A percentile compares a stretch with the other conserved stretches of the same genome.
Evolutionary conservation across 805 yeast species (phyloP).

Genomic region (Candida orba): DNA sequence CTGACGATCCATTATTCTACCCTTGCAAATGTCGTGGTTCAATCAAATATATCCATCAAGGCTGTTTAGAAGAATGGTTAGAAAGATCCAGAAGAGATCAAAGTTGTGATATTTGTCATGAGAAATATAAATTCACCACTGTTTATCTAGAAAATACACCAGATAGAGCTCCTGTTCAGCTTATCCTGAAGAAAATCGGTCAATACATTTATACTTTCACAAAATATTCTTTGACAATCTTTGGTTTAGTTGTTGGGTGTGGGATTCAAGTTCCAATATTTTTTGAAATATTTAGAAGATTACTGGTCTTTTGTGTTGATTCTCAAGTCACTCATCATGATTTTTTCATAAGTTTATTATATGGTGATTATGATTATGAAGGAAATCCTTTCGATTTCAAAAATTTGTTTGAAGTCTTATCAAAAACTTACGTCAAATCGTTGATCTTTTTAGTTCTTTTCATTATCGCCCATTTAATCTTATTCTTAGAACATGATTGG

Average conservation of each 20-base stretch:
- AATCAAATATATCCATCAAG: constrained; percentile 88
- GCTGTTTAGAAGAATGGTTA: constrained; percentile 86
- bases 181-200: constrained; percentile 37
- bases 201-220: constrained; percentile 13
- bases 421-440: constrained; percentile 20
- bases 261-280: constrained; percentile 49
- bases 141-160: constrained; percentile 65
- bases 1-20: constrained; percentile 70
- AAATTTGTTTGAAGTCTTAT: constrained; percentile 6
- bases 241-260: constrained; percentile 31
- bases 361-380: constrained; percentile 12
- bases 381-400: constrained; percentile 13
- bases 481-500: constrained; percentile 62
- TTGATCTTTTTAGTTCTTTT: constrained; percentile 32
- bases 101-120: constrained; percentile 84
- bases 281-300: constrained; percentile 47
- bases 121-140: constrained; percentile 61
- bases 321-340: constrained; percentile 38
- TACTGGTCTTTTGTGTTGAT: constrained; percentile 51
- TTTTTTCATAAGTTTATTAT: constrained; percentile 19
- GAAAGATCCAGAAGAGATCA: constrained; percentile 45
- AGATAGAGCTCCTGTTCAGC: constrained; percentile 43
- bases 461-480: constrained; percentile 35
- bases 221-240: constrained; percentile 15
- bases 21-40: constrained; percentile 96